Conservation (phyloP, 1,284 basidiomycete genomes). For the Trichosporon ovoides region DNA sequence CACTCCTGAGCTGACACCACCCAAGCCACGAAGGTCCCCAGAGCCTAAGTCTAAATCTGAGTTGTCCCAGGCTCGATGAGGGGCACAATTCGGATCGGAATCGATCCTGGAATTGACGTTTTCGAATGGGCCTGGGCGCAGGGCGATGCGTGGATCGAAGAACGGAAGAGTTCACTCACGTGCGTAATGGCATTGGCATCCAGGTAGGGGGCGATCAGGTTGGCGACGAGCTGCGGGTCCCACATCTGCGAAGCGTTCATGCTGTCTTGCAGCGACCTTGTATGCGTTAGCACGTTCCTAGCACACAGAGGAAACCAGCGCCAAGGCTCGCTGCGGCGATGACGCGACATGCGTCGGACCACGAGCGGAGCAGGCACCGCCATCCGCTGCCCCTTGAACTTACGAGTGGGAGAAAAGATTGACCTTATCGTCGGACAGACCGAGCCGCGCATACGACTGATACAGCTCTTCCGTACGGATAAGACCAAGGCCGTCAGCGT, state of each 20-base stretch:
- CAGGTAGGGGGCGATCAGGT: slow-evolving; percentile 53
- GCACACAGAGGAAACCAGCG: not conserved
- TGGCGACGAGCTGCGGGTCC: slow-evolving; percentile 60
- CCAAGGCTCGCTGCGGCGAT: not conserved
- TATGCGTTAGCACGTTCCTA: not conserved
- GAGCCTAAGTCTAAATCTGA: too few relatives aligned
- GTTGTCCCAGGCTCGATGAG: too few relatives aligned
- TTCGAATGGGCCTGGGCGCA: too few relatives aligned
- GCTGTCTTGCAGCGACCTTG: slow-evolving; percentile 55
- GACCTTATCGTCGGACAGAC: slow-evolving; percentile 58
- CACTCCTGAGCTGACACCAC: too few relatives aligned
- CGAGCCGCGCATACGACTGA: slow-evolving; percentile 64
- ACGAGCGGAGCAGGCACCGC: slow-evolving; percentile 5
- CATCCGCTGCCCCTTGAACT: slow-evolving; percentile 45
- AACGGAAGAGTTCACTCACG: slow-evolving; percentile 1
- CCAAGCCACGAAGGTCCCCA: too few relatives aligned
- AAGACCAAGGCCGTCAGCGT: slow-evolving; percentile 74
- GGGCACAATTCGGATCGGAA: too few relatives aligned
- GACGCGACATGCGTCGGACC: slow-evolving; percentile 6
- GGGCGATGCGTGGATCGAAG: too few relatives aligned
- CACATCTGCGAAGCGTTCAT: slow-evolving; percentile 55
- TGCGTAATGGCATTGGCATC: not conserved
- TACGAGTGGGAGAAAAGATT: slow-evolving; percentile 68
- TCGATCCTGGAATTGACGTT: too few relatives aligned
- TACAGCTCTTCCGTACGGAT: slow-evolving; percentile 62